Base-by-base conservation (phyloP, 441 rosid genomes). In the Sinapis alba region DNA sequence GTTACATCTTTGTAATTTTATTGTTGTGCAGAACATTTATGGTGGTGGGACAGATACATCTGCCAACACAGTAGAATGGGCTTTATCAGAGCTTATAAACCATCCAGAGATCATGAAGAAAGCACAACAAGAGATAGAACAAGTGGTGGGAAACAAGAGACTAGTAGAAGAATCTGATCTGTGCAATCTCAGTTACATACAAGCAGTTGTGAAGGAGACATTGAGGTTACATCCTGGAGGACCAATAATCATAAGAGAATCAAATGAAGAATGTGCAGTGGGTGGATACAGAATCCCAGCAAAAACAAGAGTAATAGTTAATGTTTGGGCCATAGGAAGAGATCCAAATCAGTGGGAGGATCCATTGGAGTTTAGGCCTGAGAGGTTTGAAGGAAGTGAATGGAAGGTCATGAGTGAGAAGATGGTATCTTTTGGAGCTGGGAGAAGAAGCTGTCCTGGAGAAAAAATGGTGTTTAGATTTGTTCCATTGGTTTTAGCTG, bases 381-480 rank as follows among this genome's bases (percentile, higher is more conserved):
- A 89, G 73, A 87, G 97, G 68, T 86, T 88, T 68, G 82, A 83
- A 32, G 64, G 79, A 5, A 70, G 57, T 23, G 82, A 77, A 6
- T 83, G 82, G 82, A 79, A 75, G 62, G 18, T 64, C 0, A 43
- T 57, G 32, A 79, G 62, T 10, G 80, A 84, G 72, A 79, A 76
- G 53, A 84, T 86, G 68, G 18, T 88, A 64, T 84, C 93, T 54
- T 90, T 88, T 68, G 96, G 93, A 47, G 80, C 79, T 21, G 96
- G 93, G 20, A 84, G 91, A 78, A 88, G 93, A 84, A 85, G 91
- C 56, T 90, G 96, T 57, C 90, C 88, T 0, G 93, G 93, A 36
- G 86, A 90, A 4, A 76, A 86, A 13, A 50, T 84, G 51, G 92
- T 85, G 11, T 28, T 86, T 11, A 81, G 77, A 34, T 69, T 86